Percentiles rank a stretch among this genome's conserved stretches.
phyloP scores from a whole-genome alignment of 2,329 filamentous ascomycete species.

The Cladophialophora bantiana region DNA sequence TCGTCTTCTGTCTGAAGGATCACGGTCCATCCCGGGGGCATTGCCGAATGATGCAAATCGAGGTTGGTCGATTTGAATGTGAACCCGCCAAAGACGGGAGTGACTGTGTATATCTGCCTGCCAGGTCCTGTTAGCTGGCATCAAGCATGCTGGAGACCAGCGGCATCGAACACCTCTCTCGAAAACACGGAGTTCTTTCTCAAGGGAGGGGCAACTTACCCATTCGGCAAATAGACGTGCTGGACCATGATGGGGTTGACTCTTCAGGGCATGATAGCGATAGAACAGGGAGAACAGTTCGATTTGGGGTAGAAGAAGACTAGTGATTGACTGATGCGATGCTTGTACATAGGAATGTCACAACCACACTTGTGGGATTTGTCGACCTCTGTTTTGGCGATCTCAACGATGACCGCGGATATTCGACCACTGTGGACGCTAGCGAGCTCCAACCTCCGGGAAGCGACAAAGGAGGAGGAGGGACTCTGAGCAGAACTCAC shows the following conservation, averaged over 20 bases:
- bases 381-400: neutral
- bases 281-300: neutral
- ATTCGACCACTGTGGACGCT: neutral
- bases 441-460: neutral
- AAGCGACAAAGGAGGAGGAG: neutral
- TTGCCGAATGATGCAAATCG: conserved; percentile 71
- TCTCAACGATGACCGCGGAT: neutral
- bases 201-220: conserved; percentile 61
- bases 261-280: conserved; percentile 19
- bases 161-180: neutral
- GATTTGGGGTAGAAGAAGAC: neutral
- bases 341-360: neutral
- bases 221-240: conserved; percentile 75
- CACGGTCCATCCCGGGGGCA: conserved; percentile 88
- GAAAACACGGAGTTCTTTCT: neutral
- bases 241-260: conserved; percentile 31
- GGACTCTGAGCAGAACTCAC: neutral
- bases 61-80: conserved; percentile 86
- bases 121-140: conserved; percentile 69
- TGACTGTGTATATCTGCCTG: conserved; percentile 61
- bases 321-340: neutral
- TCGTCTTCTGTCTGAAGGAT: conserved; percentile 75
- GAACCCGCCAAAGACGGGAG: conserved; percentile 87
- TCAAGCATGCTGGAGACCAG: neutral
- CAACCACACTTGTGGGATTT: neutral